These are phyloP conservation scores for Lenzites betulinus DNA, from an alignment of 768 basidiomycete species.

Conservation along the genomic window DNA sequence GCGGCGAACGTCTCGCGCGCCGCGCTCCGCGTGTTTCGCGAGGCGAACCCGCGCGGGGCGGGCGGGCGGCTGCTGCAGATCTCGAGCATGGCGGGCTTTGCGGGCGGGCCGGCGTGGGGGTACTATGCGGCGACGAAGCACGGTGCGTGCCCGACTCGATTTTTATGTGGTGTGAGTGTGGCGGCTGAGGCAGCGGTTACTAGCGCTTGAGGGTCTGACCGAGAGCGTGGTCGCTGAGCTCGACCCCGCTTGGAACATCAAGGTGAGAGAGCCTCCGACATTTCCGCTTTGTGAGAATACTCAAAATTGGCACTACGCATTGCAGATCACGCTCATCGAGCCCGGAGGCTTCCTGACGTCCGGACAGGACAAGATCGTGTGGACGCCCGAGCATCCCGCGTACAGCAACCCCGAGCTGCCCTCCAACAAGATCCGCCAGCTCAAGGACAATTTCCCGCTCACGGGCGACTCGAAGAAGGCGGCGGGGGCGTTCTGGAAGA, in stretches of 20 bases:
- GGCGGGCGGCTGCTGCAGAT: slow-evolving; percentile 41
- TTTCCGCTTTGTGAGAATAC: neutral
- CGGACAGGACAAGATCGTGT: neutral
- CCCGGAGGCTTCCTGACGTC: slow-evolving; percentile 18
- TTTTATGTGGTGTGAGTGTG: too few species aligned
- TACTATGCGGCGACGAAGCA: slow-evolving; percentile 18
- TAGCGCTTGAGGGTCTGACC: slow-evolving; percentile 35
- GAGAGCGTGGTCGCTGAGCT: slow-evolving; percentile 32
- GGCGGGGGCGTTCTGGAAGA: slow-evolving; percentile 18
- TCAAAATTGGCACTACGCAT: neutral
- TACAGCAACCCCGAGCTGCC: neutral
- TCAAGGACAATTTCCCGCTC: neutral
- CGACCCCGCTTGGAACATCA: slow-evolving; percentile 41
- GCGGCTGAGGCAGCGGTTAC: too few species aligned
- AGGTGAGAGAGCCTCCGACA: slow-evolving; percentile 19
- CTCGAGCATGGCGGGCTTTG: slow-evolving; percentile 32
- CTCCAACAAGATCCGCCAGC: neutral
- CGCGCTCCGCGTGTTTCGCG: slow-evolving; percentile 39
- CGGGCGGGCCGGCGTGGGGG: slow-evolving; percentile 6
- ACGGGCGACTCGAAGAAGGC: slow-evolving; percentile 16
- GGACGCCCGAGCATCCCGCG: slow-evolving; percentile 14
- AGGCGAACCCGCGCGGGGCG: slow-evolving; percentile 35
- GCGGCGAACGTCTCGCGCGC: slow-evolving; percentile 33
- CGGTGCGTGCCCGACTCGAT: too few species aligned
- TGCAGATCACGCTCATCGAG: slow-evolving; percentile 25